A percentile compares a stretch with the other conserved stretches of the same genome.
Evolutionary conservation across 2,329 filamentous ascomycete genomes (phyloP).

Genomic region (Aspergillus sp.): DNA sequence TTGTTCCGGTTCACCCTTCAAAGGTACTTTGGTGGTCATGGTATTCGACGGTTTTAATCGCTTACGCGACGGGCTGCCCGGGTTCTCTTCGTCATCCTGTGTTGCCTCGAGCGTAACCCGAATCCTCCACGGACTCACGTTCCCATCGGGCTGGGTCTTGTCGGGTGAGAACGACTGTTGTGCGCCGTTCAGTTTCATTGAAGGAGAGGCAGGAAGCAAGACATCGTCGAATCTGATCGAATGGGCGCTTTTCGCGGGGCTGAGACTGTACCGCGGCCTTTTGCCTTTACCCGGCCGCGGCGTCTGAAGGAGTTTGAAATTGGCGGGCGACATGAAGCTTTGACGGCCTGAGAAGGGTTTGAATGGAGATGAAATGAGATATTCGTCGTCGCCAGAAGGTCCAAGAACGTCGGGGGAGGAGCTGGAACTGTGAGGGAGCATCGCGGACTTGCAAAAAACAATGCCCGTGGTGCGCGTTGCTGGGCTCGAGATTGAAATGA

Average conservation of each 20-base stretch:
- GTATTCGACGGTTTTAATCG: conserved; percentile 23
- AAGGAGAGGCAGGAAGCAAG: conserved; percentile 35
- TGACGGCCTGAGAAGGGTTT: conserved; percentile 35
- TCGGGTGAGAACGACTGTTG: conserved; percentile 32
- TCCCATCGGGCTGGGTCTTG: conserved; percentile 33
- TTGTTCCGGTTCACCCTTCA: conserved; percentile 32
- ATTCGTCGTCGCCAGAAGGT: conserved; percentile 38
- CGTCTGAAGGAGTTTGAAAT: conserved; percentile 26
- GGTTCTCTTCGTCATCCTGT: conserved; percentile 35
- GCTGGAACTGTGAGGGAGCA: conserved; percentile 32
- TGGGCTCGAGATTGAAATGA: too few relatives aligned
- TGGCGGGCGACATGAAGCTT: conserved; percentile 35
- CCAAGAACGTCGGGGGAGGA: conserved; percentile 41
- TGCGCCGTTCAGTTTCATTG: conserved; percentile 23
- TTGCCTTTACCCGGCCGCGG: conserved; percentile 22
- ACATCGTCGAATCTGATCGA: conserved; percentile 40
- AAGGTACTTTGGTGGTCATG: conserved; percentile 37
- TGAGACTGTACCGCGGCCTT: conserved; percentile 29
- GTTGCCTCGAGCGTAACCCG: conserved; percentile 45
- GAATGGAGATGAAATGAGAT: conserved; percentile 38
- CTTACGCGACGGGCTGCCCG: conserved; percentile 27
- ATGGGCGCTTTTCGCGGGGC: conserved; percentile 32
- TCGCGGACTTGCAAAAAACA: conserved; percentile 10
- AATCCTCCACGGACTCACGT: conserved; percentile 45
- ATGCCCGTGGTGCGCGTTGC: too few relatives aligned